Evolutionary conservation across 1,284 basidiomycete genomes (phyloP), one percentile per base, ranked within the genome.

Genomic region (Moesziomyces antarcticus): DNA sequence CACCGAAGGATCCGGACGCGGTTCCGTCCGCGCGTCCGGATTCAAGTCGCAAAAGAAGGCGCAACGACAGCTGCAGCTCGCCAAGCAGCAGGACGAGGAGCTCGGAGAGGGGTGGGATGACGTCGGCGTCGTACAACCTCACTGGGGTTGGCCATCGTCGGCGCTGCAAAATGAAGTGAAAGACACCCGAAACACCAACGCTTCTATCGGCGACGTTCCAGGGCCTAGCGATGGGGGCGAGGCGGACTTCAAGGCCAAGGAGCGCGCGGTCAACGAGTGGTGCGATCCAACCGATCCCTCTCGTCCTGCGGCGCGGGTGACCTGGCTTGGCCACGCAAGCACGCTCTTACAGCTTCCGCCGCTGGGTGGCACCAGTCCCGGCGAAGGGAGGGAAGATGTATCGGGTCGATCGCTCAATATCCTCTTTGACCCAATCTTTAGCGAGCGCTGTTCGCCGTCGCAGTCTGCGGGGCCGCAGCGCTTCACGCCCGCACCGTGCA

Each of bases 351-450:
- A 82, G 49, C 65, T 83, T 4, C 80, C 80, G 0, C 56, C 73
- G 0, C 61, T 73, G 1, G 33, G 45, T 13, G 37, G 48, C 16
- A 18, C 40, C 22, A 2, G 35, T 35, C 20, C 10, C n/a, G 24
- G 7, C 13, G 27, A 22, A 3, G 45, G 37, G 11, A 30, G 37
- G 10, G 65, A 60, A 5, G 33, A 48, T 7, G 44, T 58, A 8
- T 24, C 25, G 2, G 24, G 13, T 14, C 61, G 71, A 8, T 67
- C 73, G 16, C 46, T 82, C 45, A 68, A 67, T 27, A 58, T 80
- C 37, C 70, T 83, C 4, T 83, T 81, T 42, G 82, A 83, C 46
- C 82, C 82, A 0, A 79, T 82, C 50, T 83, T 83, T 44, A 78
- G 72, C 1, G 54, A 75, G 54, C 71, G 82, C 41, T 81, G 82